Conservation (phyloP, 495 filamentous ascomycete species). For the Penicillium parvum region DNA sequence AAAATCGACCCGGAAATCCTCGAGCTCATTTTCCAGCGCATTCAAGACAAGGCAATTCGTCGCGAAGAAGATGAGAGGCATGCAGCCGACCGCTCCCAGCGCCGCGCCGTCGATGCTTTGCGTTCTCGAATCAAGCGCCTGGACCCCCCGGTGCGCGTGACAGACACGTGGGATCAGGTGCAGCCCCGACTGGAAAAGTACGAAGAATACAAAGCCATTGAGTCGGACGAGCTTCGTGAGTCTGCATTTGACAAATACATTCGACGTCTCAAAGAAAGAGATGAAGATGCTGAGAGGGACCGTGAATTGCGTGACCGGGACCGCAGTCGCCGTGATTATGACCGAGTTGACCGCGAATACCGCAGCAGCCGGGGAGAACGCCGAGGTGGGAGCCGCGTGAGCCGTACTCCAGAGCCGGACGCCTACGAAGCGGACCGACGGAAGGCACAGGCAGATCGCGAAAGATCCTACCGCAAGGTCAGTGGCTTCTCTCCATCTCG, state of each 20-base stretch:
- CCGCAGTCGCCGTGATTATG: slow-evolving; percentile 50
- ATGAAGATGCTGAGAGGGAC: slow-evolving; percentile 77
- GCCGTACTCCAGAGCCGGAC: slow-evolving; percentile 79
- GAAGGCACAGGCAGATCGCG: slow-evolving; percentile 80
- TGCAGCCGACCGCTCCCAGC: slow-evolving; percentile 77
- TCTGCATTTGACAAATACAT: slow-evolving; percentile 91
- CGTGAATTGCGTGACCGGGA: slow-evolving; percentile 57
- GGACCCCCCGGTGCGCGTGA: slow-evolving; percentile 72
- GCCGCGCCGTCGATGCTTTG: slow-evolving; percentile 77
- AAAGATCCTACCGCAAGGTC: slow-evolving; percentile 78
- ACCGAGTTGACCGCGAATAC: slow-evolving; percentile 52
- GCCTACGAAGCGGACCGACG: slow-evolving; percentile 84
- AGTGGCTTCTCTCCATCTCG: slow-evolving; percentile 55
- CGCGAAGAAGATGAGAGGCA: slow-evolving; percentile 82
- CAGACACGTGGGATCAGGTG: slow-evolving; percentile 83
- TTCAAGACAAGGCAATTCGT: slow-evolving; percentile 72
- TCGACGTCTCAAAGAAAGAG: slow-evolving; percentile 82
- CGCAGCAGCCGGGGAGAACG: slow-evolving; percentile 52
- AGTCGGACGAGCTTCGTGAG: slow-evolving; percentile 75
- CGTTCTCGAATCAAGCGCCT: slow-evolving; percentile 86
- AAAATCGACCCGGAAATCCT: slow-evolving; percentile 74
- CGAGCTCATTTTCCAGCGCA: slow-evolving; percentile 74
- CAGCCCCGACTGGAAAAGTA: slow-evolving; percentile 70
- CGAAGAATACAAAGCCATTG: slow-evolving; percentile 77
- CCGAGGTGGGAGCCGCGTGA: slow-evolving; percentile 54